A percentile compares a stretch with the other conserved stretches of the same genome.
These are phyloP conservation scores for Venturia aucupariae DNA, from an alignment of 2,329 filamentous ascomycete species.

Conservation along the genomic window DNA sequence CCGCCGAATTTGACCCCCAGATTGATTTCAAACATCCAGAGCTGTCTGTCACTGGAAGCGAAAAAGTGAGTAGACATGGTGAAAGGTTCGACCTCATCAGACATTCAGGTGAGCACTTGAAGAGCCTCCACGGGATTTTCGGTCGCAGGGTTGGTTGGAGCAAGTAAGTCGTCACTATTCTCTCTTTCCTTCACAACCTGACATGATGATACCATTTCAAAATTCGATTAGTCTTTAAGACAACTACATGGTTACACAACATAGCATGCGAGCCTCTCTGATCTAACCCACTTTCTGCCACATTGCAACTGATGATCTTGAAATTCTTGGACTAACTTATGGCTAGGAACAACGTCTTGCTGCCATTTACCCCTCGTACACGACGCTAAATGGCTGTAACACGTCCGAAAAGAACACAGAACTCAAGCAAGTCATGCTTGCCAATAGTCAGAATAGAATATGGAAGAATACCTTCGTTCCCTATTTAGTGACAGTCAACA, in stretches of 20 bases:
- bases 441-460: background rate
- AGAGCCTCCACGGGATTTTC: background rate
- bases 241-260: conserved; percentile 74
- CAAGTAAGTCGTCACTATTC: conserved; percentile 53
- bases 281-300: conserved; percentile 25
- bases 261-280: conserved; percentile 61
- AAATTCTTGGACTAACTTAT: background rate
- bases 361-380: background rate
- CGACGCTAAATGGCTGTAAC: background rate
- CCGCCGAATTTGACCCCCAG: no score
- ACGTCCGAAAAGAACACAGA: background rate
- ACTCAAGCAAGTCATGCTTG: background rate
- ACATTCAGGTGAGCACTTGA: background rate
- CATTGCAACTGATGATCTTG: background rate
- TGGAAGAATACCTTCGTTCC: background rate
- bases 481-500: background rate
- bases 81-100: no score
- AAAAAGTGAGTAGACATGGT: no score
- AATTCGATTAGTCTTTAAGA: conserved; percentile 99
- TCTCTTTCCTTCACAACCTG: background rate
- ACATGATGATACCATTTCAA: conserved; percentile 66
- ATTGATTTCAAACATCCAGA: no score
- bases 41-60: no score
- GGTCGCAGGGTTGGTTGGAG: conserved; percentile 42
- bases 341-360: background rate